Conservation (phyloP, 331 rosid species). For the Acacia concinna region DNA sequence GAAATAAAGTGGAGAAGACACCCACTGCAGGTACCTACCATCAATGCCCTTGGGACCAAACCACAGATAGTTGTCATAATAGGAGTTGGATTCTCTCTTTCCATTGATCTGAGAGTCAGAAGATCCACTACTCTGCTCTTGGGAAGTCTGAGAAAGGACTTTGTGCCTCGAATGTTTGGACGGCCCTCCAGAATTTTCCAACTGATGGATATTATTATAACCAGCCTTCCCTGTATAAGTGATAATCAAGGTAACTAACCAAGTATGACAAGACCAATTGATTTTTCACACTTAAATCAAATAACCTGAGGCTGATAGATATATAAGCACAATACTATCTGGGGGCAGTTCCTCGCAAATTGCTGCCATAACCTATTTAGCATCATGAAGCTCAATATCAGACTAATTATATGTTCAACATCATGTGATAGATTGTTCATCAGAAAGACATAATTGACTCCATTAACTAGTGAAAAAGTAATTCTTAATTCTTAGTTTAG, state of each 20-base stretch:
- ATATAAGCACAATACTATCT: conserved; percentile 78
- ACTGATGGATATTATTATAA: conserved; percentile 49
- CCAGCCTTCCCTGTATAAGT: conserved; percentile 70
- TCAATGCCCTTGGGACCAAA: conserved; percentile 89
- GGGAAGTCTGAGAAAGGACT: conserved; percentile 49
- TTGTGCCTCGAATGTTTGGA: conserved; percentile 59
- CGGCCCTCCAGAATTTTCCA: conserved; percentile 57
- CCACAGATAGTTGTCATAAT: conserved; percentile 73
- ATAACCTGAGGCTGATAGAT: conserved; percentile 93
- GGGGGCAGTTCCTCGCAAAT: conserved; percentile 91
- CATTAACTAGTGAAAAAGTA: conserved; percentile 2
- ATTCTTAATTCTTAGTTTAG: conserved; percentile 22
- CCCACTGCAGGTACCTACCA: conserved; percentile 53
- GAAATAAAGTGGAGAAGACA: conserved; percentile 22
- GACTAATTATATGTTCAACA: conserved; percentile 21
- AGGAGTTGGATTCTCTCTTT: conserved; percentile 57
- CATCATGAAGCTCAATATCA: conserved; percentile 37
- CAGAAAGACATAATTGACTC: conserved; percentile 16
- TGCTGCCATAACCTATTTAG: conserved; percentile 86
- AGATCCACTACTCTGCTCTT: conserved; percentile 46
- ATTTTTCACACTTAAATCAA: conserved; percentile 29
- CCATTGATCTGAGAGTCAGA: conserved; percentile 59
- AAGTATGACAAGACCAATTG: conserved; percentile 25
- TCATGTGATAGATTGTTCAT: neutral
- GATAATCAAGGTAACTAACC: conserved; percentile 45